Base-by-base conservation (phyloP, 2,329 filamentous ascomycete genomes). In the Reticulascus tulasneorum region DNA sequence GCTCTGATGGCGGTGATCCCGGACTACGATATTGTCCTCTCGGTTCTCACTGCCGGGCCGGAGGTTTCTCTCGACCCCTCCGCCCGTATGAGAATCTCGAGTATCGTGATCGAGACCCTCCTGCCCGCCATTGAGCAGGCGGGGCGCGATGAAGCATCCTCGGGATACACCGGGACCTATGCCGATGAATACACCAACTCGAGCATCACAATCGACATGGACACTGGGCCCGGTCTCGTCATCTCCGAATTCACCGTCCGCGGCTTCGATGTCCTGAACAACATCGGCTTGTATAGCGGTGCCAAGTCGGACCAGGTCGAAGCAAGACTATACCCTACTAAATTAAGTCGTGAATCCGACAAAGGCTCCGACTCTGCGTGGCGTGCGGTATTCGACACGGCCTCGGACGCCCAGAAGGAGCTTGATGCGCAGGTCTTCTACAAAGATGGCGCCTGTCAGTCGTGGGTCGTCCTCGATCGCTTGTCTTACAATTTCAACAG, bases 121-220 rank as follows among this genome's bases (percentile, higher is more conserved):
- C 37, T 72, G 0, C 67, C 67, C 0, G 64, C 60, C 2, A 42
- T 73, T 5, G 68, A 73, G 18, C 47, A 58, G n/a, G 65, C 64
- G 3, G 58, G 64, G 8, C 62, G 62, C n/a, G 49, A 55, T 6
- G 54, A 69, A 30, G 58, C 61, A 0, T 32, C 33, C 10, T 26
- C 44, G n/a, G 18, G 39, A 5, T 62, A 60, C 37, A 57, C 49
- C 0, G 67, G 68, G 18, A 59, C 52, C 0, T 73, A 68, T 42
- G 29, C 34, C 3, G 61, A 70, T 24, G 43, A 48, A 3, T 37
- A 44, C 1, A 62, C 57, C 17, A 66, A 68, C 51, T 67, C 67
- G 0, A 64, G 54, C n/a, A 47, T 71, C 9, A 56, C 55, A 0
- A 53, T 73, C 11, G 43, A 49, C 1, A 38, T 64, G 3, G 64